Base-by-base conservation (phyloP, 2,329 filamentous ascomycete species). In the Thermothelomyces thermophilus region DNA sequence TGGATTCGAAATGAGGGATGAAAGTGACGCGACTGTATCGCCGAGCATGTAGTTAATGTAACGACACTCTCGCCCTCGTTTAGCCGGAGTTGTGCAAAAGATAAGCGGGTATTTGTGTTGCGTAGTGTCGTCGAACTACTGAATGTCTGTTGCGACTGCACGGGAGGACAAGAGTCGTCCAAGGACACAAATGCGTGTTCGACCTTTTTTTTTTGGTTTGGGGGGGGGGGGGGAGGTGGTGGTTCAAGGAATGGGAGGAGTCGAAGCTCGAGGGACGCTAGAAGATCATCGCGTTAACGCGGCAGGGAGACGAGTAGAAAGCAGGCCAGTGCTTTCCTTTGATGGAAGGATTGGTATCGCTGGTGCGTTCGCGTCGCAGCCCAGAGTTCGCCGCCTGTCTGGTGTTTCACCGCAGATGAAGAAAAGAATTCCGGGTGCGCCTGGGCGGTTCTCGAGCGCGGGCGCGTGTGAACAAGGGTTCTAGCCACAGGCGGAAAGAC, bases 201-300 rank as follows among this genome's bases (percentile, higher is more conserved):
- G 31, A 46, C 17, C 41, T 31, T 52, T n/a, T n/a, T n/a, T n/a
- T n/a, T n/a, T n/a, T n/a, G n/a, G n/a, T n/a, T n/a, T n/a, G n/a
- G n/a, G n/a, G n/a, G n/a, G n/a, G n/a, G n/a, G n/a, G n/a, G n/a
- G n/a, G n/a, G n/a, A n/a, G n/a, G n/a, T n/a, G n/a, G 34, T 40
- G 41, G 48, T 50, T 46, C 34, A 40, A 47, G 42, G 37, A 42
- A 48, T 35, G 30, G 33, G 5, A 20, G 17, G 19, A 42, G 37
- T 43, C 44, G 55, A 46, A 45, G 48, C 50, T 43, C 51, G 53
- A 55, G 48, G 50, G 55, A 53, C 58, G 58, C n/a, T 60, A 41
- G 55, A 58, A 41, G 48, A 54, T 33, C 52, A 54, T 52, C 37
- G 46, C 42, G 28, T 26, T 34, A 28, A 33, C 17, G 47, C 37